Conservation (phyloP, 352 stramenopile species). For the Phytophthora sp. region DNA sequence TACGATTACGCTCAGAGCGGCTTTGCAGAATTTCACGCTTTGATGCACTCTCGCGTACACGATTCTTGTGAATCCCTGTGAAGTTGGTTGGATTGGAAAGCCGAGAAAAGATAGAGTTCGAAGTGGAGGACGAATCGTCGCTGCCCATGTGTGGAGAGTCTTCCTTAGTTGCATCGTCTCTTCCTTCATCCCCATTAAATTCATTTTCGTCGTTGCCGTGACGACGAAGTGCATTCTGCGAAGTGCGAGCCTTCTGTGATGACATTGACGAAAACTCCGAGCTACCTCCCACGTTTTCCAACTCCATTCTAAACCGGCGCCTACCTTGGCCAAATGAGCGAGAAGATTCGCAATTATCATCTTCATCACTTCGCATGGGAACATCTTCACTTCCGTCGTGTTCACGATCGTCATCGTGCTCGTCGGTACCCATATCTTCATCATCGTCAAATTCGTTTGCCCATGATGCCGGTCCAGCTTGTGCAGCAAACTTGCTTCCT, state of each 20-base stretch:
- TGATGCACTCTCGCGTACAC: conserved; percentile 74
- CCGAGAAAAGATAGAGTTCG: conserved; percentile 82
- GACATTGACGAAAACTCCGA: conserved; percentile 44
- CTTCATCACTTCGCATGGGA: conserved; percentile 58
- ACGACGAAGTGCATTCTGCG: conserved; percentile 40
- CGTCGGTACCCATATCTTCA: conserved; percentile 55
- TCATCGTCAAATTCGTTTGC: conserved; percentile 78
- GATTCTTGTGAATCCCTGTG: conserved; percentile 90
- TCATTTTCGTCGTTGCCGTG: conserved; percentile 38
- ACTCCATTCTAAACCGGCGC: conserved; percentile 63
- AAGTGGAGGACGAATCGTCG: conserved; percentile 64
- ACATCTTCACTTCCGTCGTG: conserved; percentile 54
- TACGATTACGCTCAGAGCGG: conserved; percentile 74
- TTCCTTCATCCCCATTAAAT: conserved; percentile 38
- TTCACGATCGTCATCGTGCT: conserved; percentile 44
- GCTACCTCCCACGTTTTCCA: conserved; percentile 47
- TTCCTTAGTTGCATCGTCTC: conserved; percentile 33
- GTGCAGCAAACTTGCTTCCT: conserved; percentile 21
- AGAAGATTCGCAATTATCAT: conserved; percentile 27
- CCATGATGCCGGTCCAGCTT: conserved; percentile 58
- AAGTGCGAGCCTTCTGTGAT: conserved; percentile 43
- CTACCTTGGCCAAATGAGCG: conserved; percentile 33
- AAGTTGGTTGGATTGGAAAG: conserved; percentile 89
- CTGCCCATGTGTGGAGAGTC: conserved; percentile 64
- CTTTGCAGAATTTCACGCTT: conserved; percentile 85